Conservation (phyloP, 1,284 basidiomycete genomes). For the Paramarasmius palmivorus region DNA sequence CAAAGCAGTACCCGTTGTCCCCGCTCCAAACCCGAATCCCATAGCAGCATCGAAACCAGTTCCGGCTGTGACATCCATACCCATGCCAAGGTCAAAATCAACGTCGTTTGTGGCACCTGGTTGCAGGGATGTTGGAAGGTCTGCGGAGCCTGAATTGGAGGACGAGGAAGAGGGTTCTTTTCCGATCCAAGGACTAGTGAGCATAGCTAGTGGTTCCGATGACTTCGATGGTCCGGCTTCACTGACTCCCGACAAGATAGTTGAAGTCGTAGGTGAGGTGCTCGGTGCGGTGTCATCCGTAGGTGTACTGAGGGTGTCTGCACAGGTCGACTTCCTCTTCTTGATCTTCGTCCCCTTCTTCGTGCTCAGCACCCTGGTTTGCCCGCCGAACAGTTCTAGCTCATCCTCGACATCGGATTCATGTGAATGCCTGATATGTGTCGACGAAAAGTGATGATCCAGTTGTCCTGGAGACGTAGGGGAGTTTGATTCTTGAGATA, state of each 20-base stretch:
- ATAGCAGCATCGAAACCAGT: not conserved
- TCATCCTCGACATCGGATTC: conserved; percentile 41
- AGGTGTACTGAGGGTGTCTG: too few species aligned
- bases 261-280: too few species aligned
- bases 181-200: too few species aligned
- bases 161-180: too few species aligned
- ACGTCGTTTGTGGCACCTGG: not conserved
- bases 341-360: conserved; percentile 1
- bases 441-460: conserved; percentile 7
- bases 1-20: not conserved
- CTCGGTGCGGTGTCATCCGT: too few species aligned
- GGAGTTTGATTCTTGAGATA: not conserved
- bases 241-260: too few species aligned
- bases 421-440: not conserved
- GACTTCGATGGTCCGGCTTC: too few species aligned
- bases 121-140: too few species aligned
- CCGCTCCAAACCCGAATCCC: not conserved
- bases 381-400: conserved; percentile 57
- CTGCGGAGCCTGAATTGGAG: too few species aligned
- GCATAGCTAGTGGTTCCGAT: too few species aligned
- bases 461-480: not conserved
- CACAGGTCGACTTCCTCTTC: conserved; percentile 22
- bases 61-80: not conserved
- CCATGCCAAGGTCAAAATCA: not conserved
- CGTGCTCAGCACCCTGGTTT: conserved; percentile 34